Evolutionary conservation across 495 filamentous ascomycete genomes (phyloP).

Genomic region (Hypoxylon trugodes): DNA sequence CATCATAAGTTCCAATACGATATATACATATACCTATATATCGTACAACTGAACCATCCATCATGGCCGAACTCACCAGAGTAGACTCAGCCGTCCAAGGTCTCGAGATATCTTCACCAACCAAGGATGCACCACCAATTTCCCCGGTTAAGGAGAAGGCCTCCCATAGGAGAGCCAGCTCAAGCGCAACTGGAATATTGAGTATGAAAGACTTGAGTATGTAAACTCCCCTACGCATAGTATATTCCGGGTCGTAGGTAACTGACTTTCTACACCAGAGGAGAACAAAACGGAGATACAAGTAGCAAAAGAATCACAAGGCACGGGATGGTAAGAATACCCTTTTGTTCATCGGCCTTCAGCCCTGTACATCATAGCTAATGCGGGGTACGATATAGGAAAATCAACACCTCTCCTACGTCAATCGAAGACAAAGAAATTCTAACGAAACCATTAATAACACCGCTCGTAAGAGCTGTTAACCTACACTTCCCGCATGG

Average conservation of each 20-base stretch:
- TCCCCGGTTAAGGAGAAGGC: constrained; percentile 69
- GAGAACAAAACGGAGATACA: constrained; percentile 75
- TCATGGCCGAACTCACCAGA: constrained; percentile 68
- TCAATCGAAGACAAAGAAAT: constrained; percentile 79
- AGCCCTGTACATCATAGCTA: constrained; percentile 18
- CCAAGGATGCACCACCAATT: no score
- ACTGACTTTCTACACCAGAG: constrained; percentile 60
- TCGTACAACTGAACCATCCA: constrained; percentile 11
- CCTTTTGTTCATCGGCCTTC: neutral
- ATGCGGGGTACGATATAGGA: constrained; percentile 61
- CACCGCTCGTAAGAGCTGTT: constrained; percentile 88
- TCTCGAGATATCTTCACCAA: no score
- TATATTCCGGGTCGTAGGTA: constrained; percentile 23
- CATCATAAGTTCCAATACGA: constrained; percentile 8
- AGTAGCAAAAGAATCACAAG: constrained; percentile 88
- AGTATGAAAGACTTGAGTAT: constrained; percentile 89
- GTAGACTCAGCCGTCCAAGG: constrained; percentile 89
- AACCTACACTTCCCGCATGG: constrained; percentile 89
- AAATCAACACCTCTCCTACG: constrained; percentile 83
- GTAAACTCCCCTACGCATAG: constrained; percentile 33
- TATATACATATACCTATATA: constrained; percentile 17
- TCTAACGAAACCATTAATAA: constrained; percentile 80
- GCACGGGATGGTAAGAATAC: constrained; percentile 81
- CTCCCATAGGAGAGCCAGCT: constrained; percentile 70
- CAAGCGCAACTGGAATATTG: constrained; percentile 70